Conservation (phyloP, 495 filamentous ascomycete species). For the Aspergillus conjunctus region DNA sequence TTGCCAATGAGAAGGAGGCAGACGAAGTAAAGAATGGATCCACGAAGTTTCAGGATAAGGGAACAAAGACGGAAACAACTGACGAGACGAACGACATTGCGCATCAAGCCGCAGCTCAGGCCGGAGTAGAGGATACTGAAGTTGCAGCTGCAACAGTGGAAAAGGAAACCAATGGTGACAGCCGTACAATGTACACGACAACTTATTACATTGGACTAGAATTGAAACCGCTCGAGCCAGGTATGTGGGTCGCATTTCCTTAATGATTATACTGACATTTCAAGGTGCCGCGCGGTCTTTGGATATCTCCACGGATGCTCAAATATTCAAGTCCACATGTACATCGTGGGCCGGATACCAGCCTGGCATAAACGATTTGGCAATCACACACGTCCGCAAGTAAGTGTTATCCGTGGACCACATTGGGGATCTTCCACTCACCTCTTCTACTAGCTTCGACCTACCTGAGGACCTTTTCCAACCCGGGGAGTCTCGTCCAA, state of each 20-base stretch:
- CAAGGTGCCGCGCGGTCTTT: conserved; percentile 55
- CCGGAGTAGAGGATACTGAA: conserved; percentile 49
- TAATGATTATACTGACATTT: conserved; percentile 27
- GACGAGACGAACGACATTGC: conserved; percentile 59
- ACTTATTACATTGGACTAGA: conserved; percentile 89
- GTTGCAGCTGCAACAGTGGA: conserved; percentile 44
- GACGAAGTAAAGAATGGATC: conserved; percentile 71
- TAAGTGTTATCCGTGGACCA: conserved; percentile 42
- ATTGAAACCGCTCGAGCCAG: conserved; percentile 43
- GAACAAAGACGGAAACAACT: conserved; percentile 60
- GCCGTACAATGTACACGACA: conserved; percentile 71
- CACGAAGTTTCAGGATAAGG: conserved; percentile 65
- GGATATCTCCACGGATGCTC: conserved; percentile 71
- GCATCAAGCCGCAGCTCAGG: conserved; percentile 51
- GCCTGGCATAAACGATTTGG: conserved; percentile 62
- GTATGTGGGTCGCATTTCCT: conserved; percentile 27
- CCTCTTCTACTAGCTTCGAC: conserved; percentile 61
- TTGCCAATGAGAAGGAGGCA: conserved; percentile 69
- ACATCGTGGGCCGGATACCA: conserved; percentile 67
- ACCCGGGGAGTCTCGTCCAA: conserved; percentile 72
- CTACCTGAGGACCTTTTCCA: conserved; percentile 89
- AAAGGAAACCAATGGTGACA: conserved; percentile 39
- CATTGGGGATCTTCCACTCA: conserved; percentile 14
- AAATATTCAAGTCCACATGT: conserved; percentile 72
- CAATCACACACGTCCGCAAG: conserved; percentile 77